A percentile compares a stretch with the other conserved stretches of the same genome.
phyloP scores from a whole-genome alignment of 345 rosid genomes.

The Hypericum androsaemum region DNA sequence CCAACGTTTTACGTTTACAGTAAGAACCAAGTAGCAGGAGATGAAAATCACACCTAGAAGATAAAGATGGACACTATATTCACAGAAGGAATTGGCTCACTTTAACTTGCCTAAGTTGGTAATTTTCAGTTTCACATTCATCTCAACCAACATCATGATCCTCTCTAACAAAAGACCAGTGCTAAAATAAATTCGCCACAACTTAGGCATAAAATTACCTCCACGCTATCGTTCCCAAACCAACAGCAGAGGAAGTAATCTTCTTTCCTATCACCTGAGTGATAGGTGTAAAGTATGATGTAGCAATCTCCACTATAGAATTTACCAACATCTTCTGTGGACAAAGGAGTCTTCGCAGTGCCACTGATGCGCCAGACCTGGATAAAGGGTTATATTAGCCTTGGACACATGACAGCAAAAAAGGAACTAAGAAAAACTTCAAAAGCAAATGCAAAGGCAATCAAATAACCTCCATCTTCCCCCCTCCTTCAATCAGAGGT shows the following conservation, averaged over 20 bases:
- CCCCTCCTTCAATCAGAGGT: constrained; percentile 90
- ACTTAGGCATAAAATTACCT: constrained; percentile 42
- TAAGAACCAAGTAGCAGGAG: no score
- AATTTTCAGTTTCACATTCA: no score
- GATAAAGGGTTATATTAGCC: constrained; percentile 10
- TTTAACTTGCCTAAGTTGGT: no score
- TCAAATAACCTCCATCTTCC: constrained; percentile 74
- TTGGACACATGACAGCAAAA: constrained; percentile 10
- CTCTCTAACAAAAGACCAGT: no score
- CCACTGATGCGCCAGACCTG: constrained; percentile 92
- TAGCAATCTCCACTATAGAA: constrained; percentile 96
- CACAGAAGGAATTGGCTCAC: no score
- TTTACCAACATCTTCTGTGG: constrained; percentile 82
- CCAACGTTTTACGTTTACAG: no score
- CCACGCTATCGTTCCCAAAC: constrained; percentile 82
- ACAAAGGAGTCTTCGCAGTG: constrained; percentile 59
- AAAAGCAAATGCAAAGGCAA: no score
- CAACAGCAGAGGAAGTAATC: constrained; percentile 86
- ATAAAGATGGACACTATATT: no score
- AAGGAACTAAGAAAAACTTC: not conserved
- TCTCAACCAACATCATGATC: no score
- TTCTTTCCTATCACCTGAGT: constrained; percentile 93
- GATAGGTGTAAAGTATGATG: constrained; percentile 77
- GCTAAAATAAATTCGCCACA: not conserved
- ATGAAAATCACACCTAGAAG: no score